A percentile compares a stretch with the other conserved stretches of the same genome.
These are phyloP conservation scores for Phytophthora foliorum DNA, from an alignment of 352 stramenopile genomes.

Conservation along the genomic window DNA sequence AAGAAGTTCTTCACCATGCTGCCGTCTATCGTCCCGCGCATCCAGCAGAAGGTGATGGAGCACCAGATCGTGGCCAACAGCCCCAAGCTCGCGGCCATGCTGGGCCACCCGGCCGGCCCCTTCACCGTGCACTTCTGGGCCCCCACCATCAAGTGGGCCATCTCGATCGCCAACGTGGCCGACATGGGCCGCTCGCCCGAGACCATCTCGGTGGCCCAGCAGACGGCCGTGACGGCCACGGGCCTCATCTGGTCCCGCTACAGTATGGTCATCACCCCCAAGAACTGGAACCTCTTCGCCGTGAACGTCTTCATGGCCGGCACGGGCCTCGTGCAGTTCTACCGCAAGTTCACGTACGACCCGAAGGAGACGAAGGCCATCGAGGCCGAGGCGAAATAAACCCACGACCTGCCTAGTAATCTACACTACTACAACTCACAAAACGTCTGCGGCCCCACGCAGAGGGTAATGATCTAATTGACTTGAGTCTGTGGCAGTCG, in stretches of 20 bases:
- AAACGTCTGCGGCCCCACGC: background rate
- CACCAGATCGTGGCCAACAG: constrained; percentile 70
- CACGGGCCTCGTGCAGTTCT: constrained; percentile 86
- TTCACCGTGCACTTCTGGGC: constrained; percentile 94
- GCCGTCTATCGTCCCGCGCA: constrained; percentile 69
- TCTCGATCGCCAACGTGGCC: constrained; percentile 87
- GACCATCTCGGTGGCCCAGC: constrained; percentile 85
- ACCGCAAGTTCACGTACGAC: constrained; percentile 77
- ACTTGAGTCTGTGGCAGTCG: no score
- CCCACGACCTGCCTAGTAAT: constrained; percentile 3
- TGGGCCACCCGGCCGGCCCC: constrained; percentile 84
- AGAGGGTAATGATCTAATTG: no score
- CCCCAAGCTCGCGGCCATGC: constrained; percentile 64
- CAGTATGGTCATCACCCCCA: constrained; percentile 87
- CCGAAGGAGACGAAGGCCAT: constrained; percentile 16
- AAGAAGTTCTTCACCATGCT: constrained; percentile 42
- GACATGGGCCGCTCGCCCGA: constrained; percentile 87
- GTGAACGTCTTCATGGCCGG: constrained; percentile 91
- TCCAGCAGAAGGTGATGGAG: constrained; percentile 78
- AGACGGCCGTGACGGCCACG: constrained; percentile 78
- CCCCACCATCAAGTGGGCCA: constrained; percentile 89
- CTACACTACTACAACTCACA: constrained; percentile 16
- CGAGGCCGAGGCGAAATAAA: constrained; percentile 11
- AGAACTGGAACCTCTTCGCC: constrained; percentile 92
- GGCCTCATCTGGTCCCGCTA: constrained; percentile 94